phyloP scores from a whole-genome alignment of 148 eudicot species.

The Chenopodium formosanum region DNA sequence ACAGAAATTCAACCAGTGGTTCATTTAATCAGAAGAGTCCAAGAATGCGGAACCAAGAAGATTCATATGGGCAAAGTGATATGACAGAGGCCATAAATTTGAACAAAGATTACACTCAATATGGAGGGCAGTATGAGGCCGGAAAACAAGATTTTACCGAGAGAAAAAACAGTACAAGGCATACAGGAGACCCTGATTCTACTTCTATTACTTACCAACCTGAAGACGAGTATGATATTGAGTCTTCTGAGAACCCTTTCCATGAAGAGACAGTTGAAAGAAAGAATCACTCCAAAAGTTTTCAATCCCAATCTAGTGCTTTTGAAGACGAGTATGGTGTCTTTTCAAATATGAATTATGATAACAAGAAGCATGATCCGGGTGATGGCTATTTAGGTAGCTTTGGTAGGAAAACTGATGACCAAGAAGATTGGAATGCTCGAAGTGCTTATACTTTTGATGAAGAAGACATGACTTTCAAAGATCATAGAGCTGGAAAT shows the following conservation, averaged over 20 bases:
- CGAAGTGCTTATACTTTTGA: constrained; percentile 11
- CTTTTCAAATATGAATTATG: constrained; percentile 20
- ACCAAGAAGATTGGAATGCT: constrained; percentile 28
- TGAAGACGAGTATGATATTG: constrained; percentile 33
- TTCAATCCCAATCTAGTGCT: constrained; percentile 18
- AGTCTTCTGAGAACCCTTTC: constrained; percentile 40
- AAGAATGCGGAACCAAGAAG: constrained; percentile 26
- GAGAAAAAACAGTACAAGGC: constrained; percentile 25
- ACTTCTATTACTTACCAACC: constrained; percentile 33
- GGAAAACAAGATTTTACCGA: constrained; percentile 18
- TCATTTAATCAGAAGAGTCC: constrained; percentile 34
- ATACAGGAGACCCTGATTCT: constrained; percentile 32
- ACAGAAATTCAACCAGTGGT: constrained; percentile 24
- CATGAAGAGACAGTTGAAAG: constrained; percentile 26
- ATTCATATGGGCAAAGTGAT: constrained; percentile 24
- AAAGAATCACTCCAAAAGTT: constrained; percentile 15
- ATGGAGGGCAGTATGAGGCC: constrained; percentile 20
- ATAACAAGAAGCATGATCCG: constrained; percentile 14
- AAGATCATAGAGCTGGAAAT: constrained; percentile 9
- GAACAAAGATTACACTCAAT: constrained; percentile 22
- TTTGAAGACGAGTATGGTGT: constrained; percentile 25
- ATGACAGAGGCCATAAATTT: constrained; percentile 18
- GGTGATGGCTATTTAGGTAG: constrained; percentile 18
- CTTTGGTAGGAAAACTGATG: constrained; percentile 14
- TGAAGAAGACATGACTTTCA: constrained; percentile 15